These are phyloP conservation scores for Colletotrichum sp. DNA, from an alignment of 2,329 filamentous ascomycete genomes.

Conservation along the genomic window DNA sequence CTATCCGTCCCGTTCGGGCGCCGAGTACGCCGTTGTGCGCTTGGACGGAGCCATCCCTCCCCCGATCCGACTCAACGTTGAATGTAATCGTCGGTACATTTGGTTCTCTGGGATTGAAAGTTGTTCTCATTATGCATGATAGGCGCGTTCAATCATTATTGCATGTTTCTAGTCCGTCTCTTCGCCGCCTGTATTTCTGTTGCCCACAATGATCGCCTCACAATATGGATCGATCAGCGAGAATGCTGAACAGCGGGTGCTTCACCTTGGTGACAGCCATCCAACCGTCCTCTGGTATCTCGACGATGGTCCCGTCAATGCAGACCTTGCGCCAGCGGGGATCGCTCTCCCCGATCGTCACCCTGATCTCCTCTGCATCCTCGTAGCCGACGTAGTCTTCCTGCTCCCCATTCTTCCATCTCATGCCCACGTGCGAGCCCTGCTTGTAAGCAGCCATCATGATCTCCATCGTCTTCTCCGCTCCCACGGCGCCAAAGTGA, in stretches of 20 bases:
- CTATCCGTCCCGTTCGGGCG: neutral
- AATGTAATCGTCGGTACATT: neutral
- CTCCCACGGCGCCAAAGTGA: constrained; percentile 72
- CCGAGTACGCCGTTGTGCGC: neutral
- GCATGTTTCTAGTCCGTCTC: neutral
- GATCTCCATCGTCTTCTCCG: constrained; percentile 74
- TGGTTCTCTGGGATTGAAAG: neutral
- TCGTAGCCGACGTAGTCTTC: constrained; percentile 71
- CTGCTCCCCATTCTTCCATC: constrained; percentile 58
- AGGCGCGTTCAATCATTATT: neutral
- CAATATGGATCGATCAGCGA: constrained; percentile 39
- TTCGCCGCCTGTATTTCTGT: neutral
- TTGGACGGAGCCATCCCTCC: neutral
- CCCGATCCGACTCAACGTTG: neutral
- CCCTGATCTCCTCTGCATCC: constrained; percentile 68
- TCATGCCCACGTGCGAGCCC: constrained; percentile 60
- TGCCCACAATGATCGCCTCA: neutral
- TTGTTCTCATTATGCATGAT: neutral
- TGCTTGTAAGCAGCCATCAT: constrained; percentile 71
- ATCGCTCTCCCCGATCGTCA: constrained; percentile 73
- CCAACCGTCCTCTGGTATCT: constrained; percentile 72
- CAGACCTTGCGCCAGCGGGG: constrained; percentile 83
- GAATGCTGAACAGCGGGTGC: constrained; percentile 44
- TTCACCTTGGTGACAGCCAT: constrained; percentile 66
- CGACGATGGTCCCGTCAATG: constrained; percentile 88